Conservation (phyloP, 441 rosid genomes). For the Populus tomentosa region DNA sequence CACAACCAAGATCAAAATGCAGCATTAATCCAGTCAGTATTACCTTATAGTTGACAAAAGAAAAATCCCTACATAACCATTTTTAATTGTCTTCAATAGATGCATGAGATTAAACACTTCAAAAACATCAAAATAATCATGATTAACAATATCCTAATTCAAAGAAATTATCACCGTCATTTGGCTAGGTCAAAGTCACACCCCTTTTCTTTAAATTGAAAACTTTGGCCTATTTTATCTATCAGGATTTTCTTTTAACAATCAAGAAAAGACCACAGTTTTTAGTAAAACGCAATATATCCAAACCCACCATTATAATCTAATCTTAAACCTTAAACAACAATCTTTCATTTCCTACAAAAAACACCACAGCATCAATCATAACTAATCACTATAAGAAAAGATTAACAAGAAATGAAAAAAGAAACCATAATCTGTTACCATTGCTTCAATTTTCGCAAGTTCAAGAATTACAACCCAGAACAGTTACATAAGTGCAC, state of each 20-base stretch:
- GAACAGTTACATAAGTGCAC: constrained; percentile 54
- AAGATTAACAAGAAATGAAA: neutral
- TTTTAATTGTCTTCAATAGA: neutral
- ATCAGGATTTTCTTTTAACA: neutral
- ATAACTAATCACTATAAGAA: neutral
- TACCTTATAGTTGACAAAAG: neutral
- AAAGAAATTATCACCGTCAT: neutral
- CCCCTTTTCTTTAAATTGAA: neutral
- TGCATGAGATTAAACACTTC: neutral
- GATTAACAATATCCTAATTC: neutral
- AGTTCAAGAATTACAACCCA: constrained; percentile 55
- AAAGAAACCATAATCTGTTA: neutral
- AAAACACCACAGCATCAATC: neutral
- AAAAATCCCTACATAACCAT: constrained; percentile 2
- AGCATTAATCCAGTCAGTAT: neutral
- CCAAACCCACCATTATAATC: neutral
- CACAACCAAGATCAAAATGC: neutral
- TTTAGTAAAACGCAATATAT: neutral
- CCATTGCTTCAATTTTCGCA: constrained; percentile 55
- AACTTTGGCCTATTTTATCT: neutral
- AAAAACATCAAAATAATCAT: neutral
- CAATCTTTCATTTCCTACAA: neutral
- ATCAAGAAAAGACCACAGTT: neutral
- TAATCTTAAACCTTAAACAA: neutral
- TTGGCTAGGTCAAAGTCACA: neutral